Conservation (phyloP, 2,329 filamentous ascomycete species). For the Byssochlamys sp. region DNA sequence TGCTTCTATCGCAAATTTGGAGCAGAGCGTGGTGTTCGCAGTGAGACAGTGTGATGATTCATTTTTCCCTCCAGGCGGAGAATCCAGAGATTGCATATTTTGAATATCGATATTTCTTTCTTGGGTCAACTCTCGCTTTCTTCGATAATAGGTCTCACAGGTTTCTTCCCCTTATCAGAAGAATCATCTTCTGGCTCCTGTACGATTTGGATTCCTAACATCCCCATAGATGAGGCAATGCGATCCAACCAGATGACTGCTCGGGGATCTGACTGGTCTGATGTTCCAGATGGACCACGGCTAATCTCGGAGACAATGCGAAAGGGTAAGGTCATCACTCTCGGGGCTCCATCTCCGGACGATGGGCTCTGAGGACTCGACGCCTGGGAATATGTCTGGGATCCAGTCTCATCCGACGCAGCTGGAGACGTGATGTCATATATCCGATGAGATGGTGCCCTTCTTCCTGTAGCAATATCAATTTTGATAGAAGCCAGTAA, state of each 20-base stretch:
- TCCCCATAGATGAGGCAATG: conserved; percentile 24
- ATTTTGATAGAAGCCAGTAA: conserved; percentile 10
- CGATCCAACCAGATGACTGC: conserved; percentile 22
- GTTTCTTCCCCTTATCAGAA: neutral
- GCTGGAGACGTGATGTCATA: conserved; percentile 10
- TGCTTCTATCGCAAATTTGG: neutral
- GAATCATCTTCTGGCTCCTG: neutral
- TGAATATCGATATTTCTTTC: neutral
- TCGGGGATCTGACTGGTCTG: conserved; percentile 14
- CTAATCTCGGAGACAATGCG: conserved; percentile 19
- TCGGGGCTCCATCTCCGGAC: neutral
- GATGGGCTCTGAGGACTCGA: neutral
- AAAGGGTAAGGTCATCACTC: conserved; percentile 11
- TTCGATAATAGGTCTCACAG: neutral
- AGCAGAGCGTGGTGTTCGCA: neutral
- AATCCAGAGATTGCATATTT: neutral
- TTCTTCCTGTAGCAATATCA: conserved; percentile 2
- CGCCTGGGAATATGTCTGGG: neutral
- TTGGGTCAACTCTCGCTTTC: neutral
- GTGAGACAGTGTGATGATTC: neutral
- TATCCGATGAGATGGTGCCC: neutral
- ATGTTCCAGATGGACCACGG: conserved; percentile 12
- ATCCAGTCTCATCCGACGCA: neutral
- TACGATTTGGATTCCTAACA: conserved; percentile 16
- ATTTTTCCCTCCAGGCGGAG: neutral